Percentiles rank a stretch among this genome's conserved stretches.
Conservation (phyloP, 345 rosid species). For the Turritis glabra region DNA sequence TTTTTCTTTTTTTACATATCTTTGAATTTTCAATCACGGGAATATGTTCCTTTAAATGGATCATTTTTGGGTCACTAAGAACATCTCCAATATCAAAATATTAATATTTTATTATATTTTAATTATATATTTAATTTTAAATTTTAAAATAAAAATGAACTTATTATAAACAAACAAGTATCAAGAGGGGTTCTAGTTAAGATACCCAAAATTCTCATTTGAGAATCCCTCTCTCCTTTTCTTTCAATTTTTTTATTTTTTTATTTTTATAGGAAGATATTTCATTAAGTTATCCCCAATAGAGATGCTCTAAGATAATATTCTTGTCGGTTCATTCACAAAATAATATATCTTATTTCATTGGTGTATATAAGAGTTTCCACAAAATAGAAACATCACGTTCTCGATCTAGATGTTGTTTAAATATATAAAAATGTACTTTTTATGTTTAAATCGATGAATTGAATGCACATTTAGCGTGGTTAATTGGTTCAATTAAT, state of each 20-base stretch:
- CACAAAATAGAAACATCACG: neutral
- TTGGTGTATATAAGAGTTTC: neutral
- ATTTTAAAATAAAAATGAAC: no score
- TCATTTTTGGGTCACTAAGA: slow-evolving; percentile 18
- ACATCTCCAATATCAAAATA: no score
- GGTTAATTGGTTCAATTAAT: neutral
- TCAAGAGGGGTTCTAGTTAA: no score
- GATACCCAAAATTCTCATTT: no score
- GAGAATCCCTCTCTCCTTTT: no score
- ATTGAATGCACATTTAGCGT: neutral
- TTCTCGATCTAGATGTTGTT: neutral
- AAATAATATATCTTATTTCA: neutral
- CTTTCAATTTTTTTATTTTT: no score
- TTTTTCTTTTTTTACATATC: no score
- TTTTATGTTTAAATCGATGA: neutral
- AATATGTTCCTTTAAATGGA: slow-evolving; percentile 29
- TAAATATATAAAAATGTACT: neutral
- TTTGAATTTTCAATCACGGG: neutral
- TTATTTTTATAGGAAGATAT: no score
- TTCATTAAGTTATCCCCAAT: no score
- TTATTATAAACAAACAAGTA: no score
- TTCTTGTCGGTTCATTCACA: slow-evolving; percentile 11
- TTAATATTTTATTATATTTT: no score
- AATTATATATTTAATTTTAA: no score
- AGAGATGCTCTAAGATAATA: neutral